Conservation (phyloP, 2,329 filamentous ascomycete genomes). For the Fusarium globosum region DNA sequence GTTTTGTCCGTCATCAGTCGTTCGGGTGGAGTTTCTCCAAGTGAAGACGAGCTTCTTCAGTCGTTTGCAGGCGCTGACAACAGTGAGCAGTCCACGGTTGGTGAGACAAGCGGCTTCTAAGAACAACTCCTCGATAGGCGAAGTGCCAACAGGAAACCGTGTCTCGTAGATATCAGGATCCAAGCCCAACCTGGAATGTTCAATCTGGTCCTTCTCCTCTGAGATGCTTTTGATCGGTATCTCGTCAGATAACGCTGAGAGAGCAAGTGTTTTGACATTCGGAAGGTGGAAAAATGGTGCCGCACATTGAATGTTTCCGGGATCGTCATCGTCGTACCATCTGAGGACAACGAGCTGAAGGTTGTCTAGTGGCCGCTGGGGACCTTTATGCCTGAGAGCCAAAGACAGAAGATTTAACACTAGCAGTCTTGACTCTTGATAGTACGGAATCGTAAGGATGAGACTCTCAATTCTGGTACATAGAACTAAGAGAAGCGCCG, state of each 20-base stretch:
- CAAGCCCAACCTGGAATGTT: accelerated
- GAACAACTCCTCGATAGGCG: background rate
- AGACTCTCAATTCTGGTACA: background rate
- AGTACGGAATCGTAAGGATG: background rate
- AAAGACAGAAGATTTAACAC: background rate
- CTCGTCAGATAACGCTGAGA: accelerated
- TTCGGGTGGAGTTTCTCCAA: no score
- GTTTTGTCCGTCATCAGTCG: no score
- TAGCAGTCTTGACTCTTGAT: background rate
- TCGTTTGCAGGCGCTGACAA: background rate
- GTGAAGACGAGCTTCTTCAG: background rate
- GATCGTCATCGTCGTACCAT: accelerated
- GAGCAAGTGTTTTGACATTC: background rate
- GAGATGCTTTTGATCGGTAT: accelerated
- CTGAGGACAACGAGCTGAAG: background rate
- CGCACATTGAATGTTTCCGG: accelerated
- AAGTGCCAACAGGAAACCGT: background rate
- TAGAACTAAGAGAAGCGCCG: background rate
- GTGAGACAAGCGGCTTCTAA: background rate
- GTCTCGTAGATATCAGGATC: background rate
- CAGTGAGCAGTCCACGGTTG: background rate
- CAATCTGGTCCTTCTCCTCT: accelerated
- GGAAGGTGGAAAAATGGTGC: background rate
- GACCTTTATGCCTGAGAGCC: accelerated
- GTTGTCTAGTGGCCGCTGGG: accelerated